Evolutionary conservation across 1,139 yeast genomes (phyloP), one percentile per base, ranked within the genome.

Genomic region (Nakaseomyces sp.): DNA sequence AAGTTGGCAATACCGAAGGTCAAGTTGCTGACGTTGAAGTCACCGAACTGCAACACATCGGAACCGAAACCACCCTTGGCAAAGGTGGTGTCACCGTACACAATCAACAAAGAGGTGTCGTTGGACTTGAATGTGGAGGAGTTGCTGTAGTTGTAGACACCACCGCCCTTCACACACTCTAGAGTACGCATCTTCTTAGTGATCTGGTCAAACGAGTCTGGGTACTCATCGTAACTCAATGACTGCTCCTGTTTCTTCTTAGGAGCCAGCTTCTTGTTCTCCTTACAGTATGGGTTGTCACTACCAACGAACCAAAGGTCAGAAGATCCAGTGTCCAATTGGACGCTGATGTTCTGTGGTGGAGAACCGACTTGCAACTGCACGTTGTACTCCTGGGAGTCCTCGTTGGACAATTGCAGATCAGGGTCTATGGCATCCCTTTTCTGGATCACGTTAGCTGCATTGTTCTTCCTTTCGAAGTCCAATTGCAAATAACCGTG

Each of bases 291-390:
- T 20, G 42, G 42, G 37, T 39, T 39, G 9, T 16, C 29, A n/a
- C 15, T 15, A 10, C 35, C 29, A 10, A 30, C 26, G 22, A 79
- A 74, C 88, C 88, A 81, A 47, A 80, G 64, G 54, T 78, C 83
- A 4, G 81, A 69, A 1, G 85, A 78, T 0, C 87, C 88, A 3
- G 88, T 81, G 55, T 81, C 88, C 19, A 82, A 57, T 49, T 78
- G 62, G 2, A 77, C 73, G 18, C 65, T 67, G 17, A 79, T 67
- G 4, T 61, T 56, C 51, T 75, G 79, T 0, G 66, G 62, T n/a
- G 79, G 74, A 1, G 79, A 69, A 1, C 87, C 88, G 16, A 79
- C 51, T 12, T 60, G 55, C 43, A 76, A 52, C 9, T 60, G 61
- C 1, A 75, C 73, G 50, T 73, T 62, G 56, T 78, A 79, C 36